Percentiles rank a stretch among this genome's conserved stretches.
Evolutionary conservation across 73 alveolate species (phyloP).

Genomic region (Paramecium pentaurelia): DNA sequence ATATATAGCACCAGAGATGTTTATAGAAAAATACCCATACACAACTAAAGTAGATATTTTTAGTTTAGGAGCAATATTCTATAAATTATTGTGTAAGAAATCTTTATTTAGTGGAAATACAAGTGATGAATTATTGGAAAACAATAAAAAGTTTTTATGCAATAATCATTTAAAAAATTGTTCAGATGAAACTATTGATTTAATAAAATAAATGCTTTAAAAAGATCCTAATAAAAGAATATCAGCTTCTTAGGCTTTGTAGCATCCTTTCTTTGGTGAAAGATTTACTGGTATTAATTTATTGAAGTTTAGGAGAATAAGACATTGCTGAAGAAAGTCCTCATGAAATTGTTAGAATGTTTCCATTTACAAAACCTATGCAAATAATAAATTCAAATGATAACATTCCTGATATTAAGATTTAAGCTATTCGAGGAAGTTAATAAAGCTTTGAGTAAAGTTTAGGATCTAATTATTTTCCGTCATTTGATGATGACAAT

Average conservation of each 20-base stretch:
- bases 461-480: background rate
- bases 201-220: slow-evolving; percentile 61
- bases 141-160: background rate
- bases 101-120: background rate
- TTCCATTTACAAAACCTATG: background rate
- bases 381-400: background rate
- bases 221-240: slow-evolving; percentile 68
- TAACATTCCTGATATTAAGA: background rate
- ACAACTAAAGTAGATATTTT: slow-evolving; percentile 87
- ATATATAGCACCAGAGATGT: slow-evolving; percentile 93
- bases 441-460: background rate
- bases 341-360: background rate
- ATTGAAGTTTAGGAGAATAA: background rate
- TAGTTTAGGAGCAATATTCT: slow-evolving; percentile 81
- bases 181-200: slow-evolving; percentile 59
- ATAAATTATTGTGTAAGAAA: slow-evolving; percentile 51
- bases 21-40: slow-evolving; percentile 72
- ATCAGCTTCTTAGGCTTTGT: background rate
- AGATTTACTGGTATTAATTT: background rate
- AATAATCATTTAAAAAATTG: background rate
- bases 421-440: background rate
- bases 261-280: background rate
- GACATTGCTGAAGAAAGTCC: slow-evolving; percentile 19
- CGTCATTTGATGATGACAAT: background rate
- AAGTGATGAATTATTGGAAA: background rate